Base-by-base conservation (phyloP, 2,329 filamentous ascomycete genomes). In the Alternaria alternata region DNA sequence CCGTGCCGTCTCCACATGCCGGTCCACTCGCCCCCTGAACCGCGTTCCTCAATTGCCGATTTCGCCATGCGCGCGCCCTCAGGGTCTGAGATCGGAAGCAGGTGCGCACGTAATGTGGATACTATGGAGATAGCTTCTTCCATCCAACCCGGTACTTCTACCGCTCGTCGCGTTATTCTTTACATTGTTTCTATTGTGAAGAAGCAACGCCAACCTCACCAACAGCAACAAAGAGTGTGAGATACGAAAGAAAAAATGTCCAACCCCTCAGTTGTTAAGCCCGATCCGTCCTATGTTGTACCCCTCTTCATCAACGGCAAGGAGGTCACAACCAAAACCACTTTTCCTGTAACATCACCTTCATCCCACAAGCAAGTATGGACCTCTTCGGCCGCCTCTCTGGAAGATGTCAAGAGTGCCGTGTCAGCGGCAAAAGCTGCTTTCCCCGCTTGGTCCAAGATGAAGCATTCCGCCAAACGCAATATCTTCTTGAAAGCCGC, bases 401-500 rank as follows among this genome's bases (percentile, higher is more conserved):
- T 84, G 38, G 76, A 81, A 8, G 82, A 88, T 67, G 85, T 86
- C 47, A 78, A 81, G 3, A 82, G 86, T 64, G 89, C 89, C 28
- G 78, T 85, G 18, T 78, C 81, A 9, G 85, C 88, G 9, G 91
- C 91, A 0, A 81, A 88, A n/a, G 81, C 82, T 14, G 91, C 92
- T 1, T 89, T 92, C 77, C 85, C 85, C 43, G 79, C 84, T 59
- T 96, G 92, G 92, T 83, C 85, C 43, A 86, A 85, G 65, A 86
- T 86, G 3, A 87, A 86, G 46, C 86, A 88, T 1, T 72, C 81
- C 24, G 73, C 83, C 24, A 89, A 91, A 39, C 88, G 91, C 36
- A 86, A 90, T 65, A 87, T 96, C 64, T 83, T 96, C 59, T 80
- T 90, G 59, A 88, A 87, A 73, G 89, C 90, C 0, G 88, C 89